Evolutionary conservation across 352 stramenopile genomes (phyloP).

Genomic region (Phytophthora vignae): DNA sequence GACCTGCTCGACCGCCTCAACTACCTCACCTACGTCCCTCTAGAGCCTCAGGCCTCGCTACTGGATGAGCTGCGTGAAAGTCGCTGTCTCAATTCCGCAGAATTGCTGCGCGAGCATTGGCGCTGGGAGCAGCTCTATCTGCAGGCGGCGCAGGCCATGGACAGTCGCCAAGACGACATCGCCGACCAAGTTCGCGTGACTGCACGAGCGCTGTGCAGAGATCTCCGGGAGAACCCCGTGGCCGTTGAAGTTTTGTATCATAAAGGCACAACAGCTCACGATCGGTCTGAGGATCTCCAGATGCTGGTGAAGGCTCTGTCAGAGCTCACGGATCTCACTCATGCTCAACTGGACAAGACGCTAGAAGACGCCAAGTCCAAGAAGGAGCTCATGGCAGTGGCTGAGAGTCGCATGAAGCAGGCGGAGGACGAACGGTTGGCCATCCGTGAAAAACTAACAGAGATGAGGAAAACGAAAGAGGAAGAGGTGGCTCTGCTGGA

Average conservation of each 20-base stretch:
- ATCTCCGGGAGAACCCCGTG: constrained; percentile 77
- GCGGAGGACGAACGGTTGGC: constrained; percentile 79
- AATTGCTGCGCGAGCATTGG: constrained; percentile 79
- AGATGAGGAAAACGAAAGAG: constrained; percentile 84
- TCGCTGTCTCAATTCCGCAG: constrained; percentile 63
- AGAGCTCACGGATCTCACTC: constrained; percentile 85
- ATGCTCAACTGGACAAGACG: constrained; percentile 81
- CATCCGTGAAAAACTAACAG: constrained; percentile 80
- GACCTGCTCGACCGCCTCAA: constrained; percentile 87
- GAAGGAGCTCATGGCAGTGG: constrained; percentile 79
- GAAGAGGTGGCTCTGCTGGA: constrained; percentile 85
- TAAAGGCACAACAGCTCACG: constrained; percentile 57
- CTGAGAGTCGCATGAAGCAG: constrained; percentile 83
- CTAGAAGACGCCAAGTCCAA: constrained; percentile 89
- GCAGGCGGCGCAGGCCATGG: constrained; percentile 66
- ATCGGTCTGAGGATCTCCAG: constrained; percentile 73
- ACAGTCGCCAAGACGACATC: constrained; percentile 72
- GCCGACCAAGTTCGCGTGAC: constrained; percentile 79
- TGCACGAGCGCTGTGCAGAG: constrained; percentile 68
- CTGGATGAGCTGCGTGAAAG: constrained; percentile 68
- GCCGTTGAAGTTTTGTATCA: constrained; percentile 82
- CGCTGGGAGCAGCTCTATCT: constrained; percentile 80
- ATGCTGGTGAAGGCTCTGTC: constrained; percentile 80
- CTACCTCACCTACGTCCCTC: constrained; percentile 86
- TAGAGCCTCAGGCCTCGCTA: constrained; percentile 64